phyloP scores from a whole-genome alignment of 805 yeast genomes.

The Lipomyces sp. region DNA sequence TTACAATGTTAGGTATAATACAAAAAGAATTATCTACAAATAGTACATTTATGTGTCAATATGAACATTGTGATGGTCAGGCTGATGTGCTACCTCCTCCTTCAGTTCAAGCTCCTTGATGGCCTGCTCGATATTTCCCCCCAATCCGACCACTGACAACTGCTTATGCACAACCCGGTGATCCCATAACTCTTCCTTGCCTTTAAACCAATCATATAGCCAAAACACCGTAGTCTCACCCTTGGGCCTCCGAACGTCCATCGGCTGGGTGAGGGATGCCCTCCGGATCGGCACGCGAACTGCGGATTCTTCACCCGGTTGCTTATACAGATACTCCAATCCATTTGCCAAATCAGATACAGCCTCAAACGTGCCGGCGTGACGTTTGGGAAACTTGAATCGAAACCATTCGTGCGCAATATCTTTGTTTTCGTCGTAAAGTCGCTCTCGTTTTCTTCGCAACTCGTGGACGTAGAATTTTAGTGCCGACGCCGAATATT shows the following conservation, averaged over 20 bases:
- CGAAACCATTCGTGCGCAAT: constrained; percentile 22
- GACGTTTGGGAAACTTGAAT: constrained; percentile 30
- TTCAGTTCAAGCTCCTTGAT: constrained; percentile 7
- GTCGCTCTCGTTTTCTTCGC: constrained; percentile 32
- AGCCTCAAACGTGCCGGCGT: constrained; percentile 29
- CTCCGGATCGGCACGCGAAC: constrained; percentile 6
- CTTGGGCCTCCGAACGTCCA: constrained; percentile 30
- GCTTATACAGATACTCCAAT: constrained; percentile 31
- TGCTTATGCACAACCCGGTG: constrained; percentile 24
- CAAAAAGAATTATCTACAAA: not conserved
- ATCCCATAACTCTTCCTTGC: constrained; percentile 27
- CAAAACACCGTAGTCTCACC: constrained; percentile 27
- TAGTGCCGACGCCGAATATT: constrained; percentile 12
- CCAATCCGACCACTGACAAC: constrained; percentile 22
- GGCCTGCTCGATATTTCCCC: constrained; percentile 17
- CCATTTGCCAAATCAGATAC: constrained; percentile 35
- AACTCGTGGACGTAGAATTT: constrained; percentile 27
- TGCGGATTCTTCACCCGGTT: constrained; percentile 13
- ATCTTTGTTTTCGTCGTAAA: constrained; percentile 18
- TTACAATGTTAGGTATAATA: not conserved
- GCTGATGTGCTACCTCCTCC: not conserved
- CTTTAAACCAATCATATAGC: constrained; percentile 35
- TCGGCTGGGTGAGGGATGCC: constrained; percentile 18
- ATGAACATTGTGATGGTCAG: not conserved
- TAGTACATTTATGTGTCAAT: not conserved